Evolutionary conservation across 768 basidiomycete genomes (phyloP), one percentile per base, ranked within the genome.

Genomic region (Kockovaella imperatae): DNA sequence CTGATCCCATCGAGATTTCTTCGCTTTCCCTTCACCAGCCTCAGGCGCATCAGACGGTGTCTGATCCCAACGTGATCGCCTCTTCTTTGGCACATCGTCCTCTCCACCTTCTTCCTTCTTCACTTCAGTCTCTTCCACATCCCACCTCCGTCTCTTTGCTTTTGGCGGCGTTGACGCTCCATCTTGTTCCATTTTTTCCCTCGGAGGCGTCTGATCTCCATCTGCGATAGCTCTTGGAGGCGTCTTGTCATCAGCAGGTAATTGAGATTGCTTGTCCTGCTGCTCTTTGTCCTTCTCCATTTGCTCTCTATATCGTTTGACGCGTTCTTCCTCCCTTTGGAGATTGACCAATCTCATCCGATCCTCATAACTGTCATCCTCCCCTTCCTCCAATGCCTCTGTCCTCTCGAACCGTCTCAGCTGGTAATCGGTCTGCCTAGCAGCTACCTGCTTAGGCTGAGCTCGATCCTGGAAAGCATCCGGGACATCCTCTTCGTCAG

Each of bases 1-100:
- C 73, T 95, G 89, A 70, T 99, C 95, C 95, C 93, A 99, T 42
- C 91, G 81, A 24, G 91, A 96, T 69, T 90, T 91, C 24, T 86
- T 85, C 15, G 84, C 87, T 82, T 32, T 76, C n/a, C n/a, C n/a
- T 74, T 75, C 68, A 30, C 73, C 69, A 7, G 64, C 57, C 47
- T 75, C 77, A 11, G 34, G 49, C 3, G 45, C 53, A 48, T 88
- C 87, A 3, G 83, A 79, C 10, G 91, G 89, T 0, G 89, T 81
- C 44, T 89, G 88, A 70, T 97, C 93, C 93, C 93, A 96, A 41
- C 93, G 79, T 47, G 91, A 96, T 57, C 88, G 82, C 52, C 87
- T 83, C 73, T 93, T 93, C 74, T 87, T 90, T 35, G 87, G 82
- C 20, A 82, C 82, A 47, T 83, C 80, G 7, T 11, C 40, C 44